Percentiles rank a stretch among this genome's conserved stretches.
phyloP scores from a whole-genome alignment of 1,284 basidiomycete genomes.

The Rhodotorula mucilaginosa region DNA sequence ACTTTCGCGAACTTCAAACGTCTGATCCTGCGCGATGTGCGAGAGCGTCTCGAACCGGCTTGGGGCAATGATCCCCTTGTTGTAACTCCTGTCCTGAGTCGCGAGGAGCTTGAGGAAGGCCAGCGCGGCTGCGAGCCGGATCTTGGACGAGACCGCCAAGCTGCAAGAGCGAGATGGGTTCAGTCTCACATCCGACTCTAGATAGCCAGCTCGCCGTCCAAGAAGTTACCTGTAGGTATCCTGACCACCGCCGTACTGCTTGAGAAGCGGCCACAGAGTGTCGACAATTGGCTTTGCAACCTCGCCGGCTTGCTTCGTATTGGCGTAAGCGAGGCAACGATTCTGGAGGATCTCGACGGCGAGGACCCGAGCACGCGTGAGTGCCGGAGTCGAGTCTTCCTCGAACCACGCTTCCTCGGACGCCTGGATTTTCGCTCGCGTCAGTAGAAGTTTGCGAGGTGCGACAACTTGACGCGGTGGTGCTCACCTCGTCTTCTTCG shows the following conservation, averaged over 20 bases:
- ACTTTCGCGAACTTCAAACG: constrained; percentile 74
- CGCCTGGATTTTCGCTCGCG: constrained; percentile 27
- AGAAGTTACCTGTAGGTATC: constrained; percentile 12
- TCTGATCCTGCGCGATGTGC: constrained; percentile 61
- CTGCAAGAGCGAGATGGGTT: constrained; percentile 10
- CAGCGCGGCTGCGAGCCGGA: constrained; percentile 76
- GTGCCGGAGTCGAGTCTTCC: constrained; percentile 56
- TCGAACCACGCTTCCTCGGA: constrained; percentile 66
- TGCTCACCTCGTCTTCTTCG: constrained; percentile 52
- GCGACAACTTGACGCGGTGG: too few relatives aligned
- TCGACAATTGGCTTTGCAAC: constrained; percentile 70
- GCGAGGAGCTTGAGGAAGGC: constrained; percentile 78
- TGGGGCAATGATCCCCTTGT: constrained; percentile 45
- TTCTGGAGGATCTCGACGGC: constrained; percentile 75
- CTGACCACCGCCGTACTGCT: constrained; percentile 43
- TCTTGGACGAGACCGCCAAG: constrained; percentile 45
- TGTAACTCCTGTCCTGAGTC: constrained; percentile 54
- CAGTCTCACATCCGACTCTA: too few relatives aligned
- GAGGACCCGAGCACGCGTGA: constrained; percentile 64
- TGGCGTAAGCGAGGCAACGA: constrained; percentile 68
- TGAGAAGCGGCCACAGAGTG: constrained; percentile 67
- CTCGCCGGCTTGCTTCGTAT: constrained; percentile 56
- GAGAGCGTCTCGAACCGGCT: constrained; percentile 34
- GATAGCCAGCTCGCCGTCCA: not conserved
- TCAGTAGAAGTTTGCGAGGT: not conserved